Evolutionary conservation across 1,139 yeast genomes (phyloP), one percentile per base, ranked within the genome.

Genomic region (Yamadazyma sp.): DNA sequence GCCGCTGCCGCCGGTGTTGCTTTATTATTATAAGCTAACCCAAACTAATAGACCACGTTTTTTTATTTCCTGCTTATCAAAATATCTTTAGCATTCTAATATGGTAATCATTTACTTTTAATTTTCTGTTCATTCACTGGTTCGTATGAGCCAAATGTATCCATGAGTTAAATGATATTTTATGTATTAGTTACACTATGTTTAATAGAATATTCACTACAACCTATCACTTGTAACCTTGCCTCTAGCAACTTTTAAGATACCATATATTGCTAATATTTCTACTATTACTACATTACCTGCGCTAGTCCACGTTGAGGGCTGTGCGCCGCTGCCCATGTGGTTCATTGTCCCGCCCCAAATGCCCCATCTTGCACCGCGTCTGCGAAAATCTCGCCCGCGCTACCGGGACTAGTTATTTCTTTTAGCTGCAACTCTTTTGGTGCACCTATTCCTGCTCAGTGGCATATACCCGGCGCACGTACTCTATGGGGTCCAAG

Each of bases 1-100:
- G 53, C 65, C 43, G 68, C 68, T 34, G 69, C 69, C 41, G 69
- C 67, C 46, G 68, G 67, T 60, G 67, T 62, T 50, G 68, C 69
- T 59, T 61, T 63, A 52, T 61, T 63, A 50, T 61, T 63, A 51
- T 63, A 61, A 61, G 60, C 43, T 38, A 24, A 22, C 18, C 33
- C n/a, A n/a, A n/a, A 30, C 24, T 25, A 11, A 17, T 15, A 32
- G 21, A 33, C 16, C 13, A 27, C 3, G 24, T 27, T 16, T 18
- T 20, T 26, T 27, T 33, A 27, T 27, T 27, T 16, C 28, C 28
- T 12, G 15, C 20, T 21, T 12, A 4, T 22, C 27, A 21, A 21
- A 24, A 31, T 8, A 31, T 13, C 18, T 29, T 15, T 28, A 29
- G 31, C 31, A 29, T 18, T 11, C 17, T 29, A 15, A 28, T 28